phyloP scores from a whole-genome alignment of 78 protist species.

The Blattamonas nauphoetae region DNA sequence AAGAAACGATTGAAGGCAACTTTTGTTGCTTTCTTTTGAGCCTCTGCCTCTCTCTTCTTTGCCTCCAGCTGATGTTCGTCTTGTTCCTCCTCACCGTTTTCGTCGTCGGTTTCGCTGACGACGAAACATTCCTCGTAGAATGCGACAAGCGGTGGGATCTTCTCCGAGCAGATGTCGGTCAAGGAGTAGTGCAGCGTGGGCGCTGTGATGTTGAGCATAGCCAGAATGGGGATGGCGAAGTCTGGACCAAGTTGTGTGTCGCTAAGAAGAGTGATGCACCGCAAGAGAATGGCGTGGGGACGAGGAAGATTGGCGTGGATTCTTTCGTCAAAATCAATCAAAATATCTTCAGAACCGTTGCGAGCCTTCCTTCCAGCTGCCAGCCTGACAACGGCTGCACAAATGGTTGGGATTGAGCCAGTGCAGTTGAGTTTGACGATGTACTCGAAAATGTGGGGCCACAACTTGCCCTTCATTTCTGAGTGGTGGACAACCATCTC shows the following conservation, averaged over 20 bases:
- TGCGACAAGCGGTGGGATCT: not conserved
- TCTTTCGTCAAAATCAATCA: not conserved
- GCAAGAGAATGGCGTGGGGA: not conserved
- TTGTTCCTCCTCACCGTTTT: not conserved
- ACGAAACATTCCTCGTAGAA: not conserved
- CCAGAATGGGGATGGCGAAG: not conserved
- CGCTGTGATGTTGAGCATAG: not conserved
- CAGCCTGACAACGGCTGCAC: not conserved
- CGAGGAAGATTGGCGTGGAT: not conserved
- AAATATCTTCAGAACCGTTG: not conserved
- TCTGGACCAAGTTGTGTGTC: not conserved
- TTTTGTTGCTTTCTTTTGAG: not conserved
- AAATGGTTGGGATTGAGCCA: not conserved
- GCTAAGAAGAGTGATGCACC: not conserved
- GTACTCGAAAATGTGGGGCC: not conserved
- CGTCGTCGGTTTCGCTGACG: not conserved
- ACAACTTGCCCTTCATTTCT: not conserved
- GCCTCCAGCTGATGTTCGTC: not conserved
- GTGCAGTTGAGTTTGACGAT: not conserved
- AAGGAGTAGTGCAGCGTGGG: not conserved
- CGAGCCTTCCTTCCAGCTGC: not conserved
- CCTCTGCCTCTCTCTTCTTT: not conserved
- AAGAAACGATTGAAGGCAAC: not conserved
- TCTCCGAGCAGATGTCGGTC: not conserved
- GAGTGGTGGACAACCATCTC: constrained; percentile 3